Base-by-base conservation (phyloP, 1,284 basidiomycete species). In the Prillingera fragicola region DNA sequence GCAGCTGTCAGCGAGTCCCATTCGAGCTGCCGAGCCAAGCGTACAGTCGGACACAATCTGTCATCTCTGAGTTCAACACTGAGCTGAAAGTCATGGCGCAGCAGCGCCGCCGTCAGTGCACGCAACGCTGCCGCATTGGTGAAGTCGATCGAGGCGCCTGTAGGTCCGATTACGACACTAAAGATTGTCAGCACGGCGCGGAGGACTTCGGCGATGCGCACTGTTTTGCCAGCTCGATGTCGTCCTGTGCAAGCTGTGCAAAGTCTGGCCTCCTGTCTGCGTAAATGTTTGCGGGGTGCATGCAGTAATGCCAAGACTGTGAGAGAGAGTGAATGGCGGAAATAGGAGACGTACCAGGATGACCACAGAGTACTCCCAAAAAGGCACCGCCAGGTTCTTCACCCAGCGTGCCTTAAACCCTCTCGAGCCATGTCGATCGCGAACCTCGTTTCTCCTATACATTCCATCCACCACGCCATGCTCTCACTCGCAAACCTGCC, bases 31-130 rank as follows among this genome's bases (percentile, higher is more conserved):
- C 23, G 27, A 5, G 22, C n/a, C 13, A 24, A 13, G 54, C 80
- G 55, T 57, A 92, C 88, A 0, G 89, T 85, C 17, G 90, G 90
- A 69, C 89, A 94, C 4, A 95, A 71, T 40, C 90, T 73, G 65
- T 87, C 78, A 1, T 75, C 65, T 1, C 85, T 82, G 8, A 94
- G 65, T 4, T 72, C 60, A 0, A 92, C 54, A 17, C 73, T 69
- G 31, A 94, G 63, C 0, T 72, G 67, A 60, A 89, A 92, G 66
- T 92, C 87, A 15, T 81, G 77, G 49, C 77, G 70, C 17, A 92
- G 75, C 14, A 94, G 72, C 0, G 85, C 85, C 50, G 81, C 74
- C 1, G 88, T 91, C 48, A 94, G 73, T 22, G 78, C 75, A 57
- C 88, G 77, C 64, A 88, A 80, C 6, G 86, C 80, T 0, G 64